Evolutionary conservation across 2,329 filamentous ascomycete species (phyloP).

Genomic region (Periglandula ipomoeae): DNA sequence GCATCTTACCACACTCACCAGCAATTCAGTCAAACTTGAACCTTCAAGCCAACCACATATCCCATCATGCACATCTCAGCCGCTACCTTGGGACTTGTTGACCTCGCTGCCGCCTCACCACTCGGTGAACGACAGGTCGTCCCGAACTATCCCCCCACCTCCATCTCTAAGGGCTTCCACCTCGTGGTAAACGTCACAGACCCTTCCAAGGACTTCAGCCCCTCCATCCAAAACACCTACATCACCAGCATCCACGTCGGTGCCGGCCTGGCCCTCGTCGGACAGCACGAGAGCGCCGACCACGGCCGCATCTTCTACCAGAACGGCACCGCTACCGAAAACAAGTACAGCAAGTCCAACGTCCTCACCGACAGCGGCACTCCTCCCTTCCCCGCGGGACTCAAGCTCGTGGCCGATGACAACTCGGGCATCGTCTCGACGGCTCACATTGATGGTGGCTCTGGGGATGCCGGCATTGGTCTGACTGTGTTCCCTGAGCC

Average conservation of each 20-base stretch:
- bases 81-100: slow-evolving; percentile 11
- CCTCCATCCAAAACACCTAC: slow-evolving; percentile 27
- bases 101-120: slow-evolving; percentile 14
- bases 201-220: slow-evolving; percentile 23
- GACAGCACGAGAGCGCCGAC: slow-evolving; percentile 21
- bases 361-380: slow-evolving; percentile 30
- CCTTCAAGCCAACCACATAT: too few species aligned
- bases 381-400: slow-evolving; percentile 26
- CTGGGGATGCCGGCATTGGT: slow-evolving; percentile 23
- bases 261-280: slow-evolving; percentile 28
- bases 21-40: too few species aligned
- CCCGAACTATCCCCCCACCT: slow-evolving; percentile 9
- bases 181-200: slow-evolving; percentile 34
- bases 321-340: slow-evolving; percentile 33
- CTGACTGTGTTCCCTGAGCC: slow-evolving; percentile 22
- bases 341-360: slow-evolving; percentile 16
- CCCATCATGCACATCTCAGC: not conserved
- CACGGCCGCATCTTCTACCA: slow-evolving; percentile 32
- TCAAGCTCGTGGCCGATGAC: slow-evolving; percentile 19
- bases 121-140: slow-evolving; percentile 2
- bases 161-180: slow-evolving; percentile 22
- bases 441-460: slow-evolving; percentile 18
- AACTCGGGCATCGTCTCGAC: slow-evolving; percentile 21
- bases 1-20: too few species aligned
- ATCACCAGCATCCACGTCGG: slow-evolving; percentile 32